phyloP scores from a whole-genome alignment of 1,139 yeast genomes.

The Trichomonascaceae sp. region DNA sequence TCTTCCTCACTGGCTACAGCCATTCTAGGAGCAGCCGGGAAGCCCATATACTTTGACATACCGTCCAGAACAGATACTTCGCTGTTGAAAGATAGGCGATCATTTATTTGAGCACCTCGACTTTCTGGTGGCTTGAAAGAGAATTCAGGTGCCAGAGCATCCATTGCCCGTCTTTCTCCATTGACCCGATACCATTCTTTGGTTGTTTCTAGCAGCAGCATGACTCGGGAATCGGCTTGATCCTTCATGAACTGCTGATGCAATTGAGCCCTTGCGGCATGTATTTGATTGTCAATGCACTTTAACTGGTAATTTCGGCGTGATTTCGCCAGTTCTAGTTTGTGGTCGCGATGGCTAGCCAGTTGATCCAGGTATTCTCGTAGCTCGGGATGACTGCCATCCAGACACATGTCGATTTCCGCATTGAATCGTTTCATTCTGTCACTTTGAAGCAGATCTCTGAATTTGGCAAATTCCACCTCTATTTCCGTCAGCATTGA shows the following conservation, averaged over 20 bases:
- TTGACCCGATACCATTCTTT: constrained; percentile 89
- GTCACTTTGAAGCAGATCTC: constrained; percentile 53
- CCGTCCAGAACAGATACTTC: constrained; percentile 57
- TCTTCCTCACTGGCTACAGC: constrained; percentile 39
- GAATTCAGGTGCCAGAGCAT: constrained; percentile 54
- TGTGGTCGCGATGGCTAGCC: constrained; percentile 62
- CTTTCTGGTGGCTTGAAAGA: constrained; percentile 32
- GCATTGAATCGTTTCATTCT: constrained; percentile 69
- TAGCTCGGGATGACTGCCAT: constrained; percentile 87
- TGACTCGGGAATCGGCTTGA: constrained; percentile 60
- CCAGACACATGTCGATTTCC: constrained; percentile 79
- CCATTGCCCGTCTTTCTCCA: constrained; percentile 81
- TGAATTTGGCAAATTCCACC: constrained; percentile 72
- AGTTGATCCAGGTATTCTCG: constrained; percentile 61
- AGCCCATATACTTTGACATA: constrained; percentile 52
- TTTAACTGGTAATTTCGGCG: constrained; percentile 65
- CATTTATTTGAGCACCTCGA: constrained; percentile 42
- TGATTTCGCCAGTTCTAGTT: constrained; percentile 59
- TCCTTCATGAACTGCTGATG: constrained; percentile 80
- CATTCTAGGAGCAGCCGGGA: constrained; percentile 55
- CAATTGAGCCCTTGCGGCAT: constrained; percentile 69
- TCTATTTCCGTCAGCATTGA: constrained; percentile 71
- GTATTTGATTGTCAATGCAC: constrained; percentile 74
- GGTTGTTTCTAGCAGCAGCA: constrained; percentile 67
- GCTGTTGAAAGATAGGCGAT: constrained; percentile 48